Base-by-base conservation (phyloP, 768 basidiomycete species). In the Suillus variegatus region DNA sequence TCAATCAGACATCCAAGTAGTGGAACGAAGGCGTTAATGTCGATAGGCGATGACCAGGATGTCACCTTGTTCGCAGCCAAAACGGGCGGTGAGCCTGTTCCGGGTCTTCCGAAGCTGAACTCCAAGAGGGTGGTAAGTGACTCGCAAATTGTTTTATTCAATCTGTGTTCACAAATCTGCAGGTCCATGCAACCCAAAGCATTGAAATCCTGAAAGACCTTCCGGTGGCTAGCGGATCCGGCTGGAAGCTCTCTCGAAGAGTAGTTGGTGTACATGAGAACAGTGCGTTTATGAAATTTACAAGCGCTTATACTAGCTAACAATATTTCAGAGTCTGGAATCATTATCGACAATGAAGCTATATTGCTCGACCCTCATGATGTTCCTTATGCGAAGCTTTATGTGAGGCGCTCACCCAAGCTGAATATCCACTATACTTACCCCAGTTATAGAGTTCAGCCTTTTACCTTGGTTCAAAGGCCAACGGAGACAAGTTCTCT, bases 151-250 rank as follows among this genome's bases (percentile, higher is more conserved):
- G 25, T 12, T 2, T 8, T 38, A 46, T 35, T n/a, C 20, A 20
- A 25, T 44, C 61, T 10, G 41, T 35, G 38, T 52, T 56, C 36
- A 28, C 14, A 51, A 41, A 13, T n/a, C 41, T 18, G 18, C 55
- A 93, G 90, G 88, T 93, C 4, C 93, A 95, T 71, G 93, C 80
- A 6, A 86, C 87, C 13, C 93, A 94, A 74, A 87, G 86, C 8
- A 91, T 95, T 65, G 87, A 95, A 75, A 84, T 94, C 36, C 72
- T 95, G 66, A 91, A 88, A 74, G 85, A 88, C n/a, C 79, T 96
- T 58, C 94, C 94, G 0, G 75, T 83, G 0, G 88, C 86, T 41
- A 90, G 89, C 66, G 93, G 93, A 10, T 80, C 85, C 3, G 94
- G 92, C 9, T 96, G 94, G 94, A 90, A 82, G 64, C 82, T 89